Evolutionary conservation across 306 rosid species (phyloP), one percentile per base, ranked within the genome.

Genomic region (Acmispon strigosus): DNA sequence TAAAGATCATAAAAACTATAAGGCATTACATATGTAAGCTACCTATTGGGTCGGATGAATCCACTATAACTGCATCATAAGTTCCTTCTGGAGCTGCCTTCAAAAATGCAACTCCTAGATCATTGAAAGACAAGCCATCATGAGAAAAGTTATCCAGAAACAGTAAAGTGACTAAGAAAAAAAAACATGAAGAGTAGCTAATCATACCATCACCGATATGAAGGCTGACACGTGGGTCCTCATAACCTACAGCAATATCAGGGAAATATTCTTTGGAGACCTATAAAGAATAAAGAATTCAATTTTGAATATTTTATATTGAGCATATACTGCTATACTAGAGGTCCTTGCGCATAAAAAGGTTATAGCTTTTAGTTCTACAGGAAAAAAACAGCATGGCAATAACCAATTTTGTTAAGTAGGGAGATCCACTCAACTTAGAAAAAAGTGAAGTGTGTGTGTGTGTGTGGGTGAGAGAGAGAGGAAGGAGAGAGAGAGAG

Each of bases 41-140:
- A 95, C 97, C 99, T 48, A 95, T 89, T 22, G 99, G 99, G 43
- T 95, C 99, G 7, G 99, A 95, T 58, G 99, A 95, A 76, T 95
- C 99, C 77, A 95, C 99, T 20, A 95, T 91, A 47, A 95, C 41
- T 24, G 96, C 97, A 81, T 95, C 99, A 66, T 95, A 95, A 49
- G 96, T 83, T 80, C 99, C 96, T 81, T 85, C 84, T 3, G 96
- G 81, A 74, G 62, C 96, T 70, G 89, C 96, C 84, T 84, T 95
- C 83, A 95, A 86, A 82, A 85, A 95, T 34, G 92, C 99, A 57
- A 91, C 99, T 64, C 99, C 99, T 95, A 58, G 70, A 79, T 32
- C 83, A 81, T 60, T 16, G 56, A 78, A 24, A 66, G 49, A 76
- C 45, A 81, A 27, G 16, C 45, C 68, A 59, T 34, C 61, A 17